Percentiles rank a stretch among this genome's conserved stretches.
Evolutionary conservation across 192 early-diverging fungal species (phyloP).

Genomic region (Rhizophagus clarus): DNA sequence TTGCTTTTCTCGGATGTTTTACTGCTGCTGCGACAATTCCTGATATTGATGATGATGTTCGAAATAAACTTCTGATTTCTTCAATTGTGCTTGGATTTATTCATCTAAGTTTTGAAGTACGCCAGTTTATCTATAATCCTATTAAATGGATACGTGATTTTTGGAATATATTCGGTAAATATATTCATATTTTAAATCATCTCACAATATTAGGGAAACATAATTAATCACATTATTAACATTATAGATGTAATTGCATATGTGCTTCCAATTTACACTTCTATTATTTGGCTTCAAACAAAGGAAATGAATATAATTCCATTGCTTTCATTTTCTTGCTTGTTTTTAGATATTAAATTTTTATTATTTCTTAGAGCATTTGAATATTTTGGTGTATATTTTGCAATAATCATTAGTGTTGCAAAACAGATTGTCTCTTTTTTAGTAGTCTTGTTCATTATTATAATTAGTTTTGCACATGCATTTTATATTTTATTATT

Average conservation of each 20-base stretch:
- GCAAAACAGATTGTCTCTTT: background rate
- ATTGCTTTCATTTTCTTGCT: background rate
- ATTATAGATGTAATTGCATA: background rate
- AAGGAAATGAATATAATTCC: background rate
- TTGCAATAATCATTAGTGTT: conserved; percentile 9
- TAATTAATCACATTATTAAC: background rate
- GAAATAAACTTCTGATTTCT: background rate
- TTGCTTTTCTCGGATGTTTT: background rate
- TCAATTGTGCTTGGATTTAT: background rate
- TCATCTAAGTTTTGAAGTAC: background rate
- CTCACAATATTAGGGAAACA: background rate
- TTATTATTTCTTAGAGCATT: conserved; percentile 1
- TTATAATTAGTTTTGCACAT: conserved; percentile 9
- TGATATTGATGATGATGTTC: background rate
- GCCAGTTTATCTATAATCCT: background rate
- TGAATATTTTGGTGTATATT: conserved; percentile 19
- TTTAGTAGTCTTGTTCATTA: background rate
- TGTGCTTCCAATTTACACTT: background rate
- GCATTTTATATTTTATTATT: conserved; percentile 3
- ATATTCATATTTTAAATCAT: background rate
- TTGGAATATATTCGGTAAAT: conserved; percentile 12
- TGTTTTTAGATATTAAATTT: conserved; percentile 4
- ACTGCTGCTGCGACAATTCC: background rate
- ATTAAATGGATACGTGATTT: background rate
- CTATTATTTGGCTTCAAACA: background rate